Base-by-base conservation (phyloP, 148 eudicot genomes). In the Vaccinium myrtillus region DNA sequence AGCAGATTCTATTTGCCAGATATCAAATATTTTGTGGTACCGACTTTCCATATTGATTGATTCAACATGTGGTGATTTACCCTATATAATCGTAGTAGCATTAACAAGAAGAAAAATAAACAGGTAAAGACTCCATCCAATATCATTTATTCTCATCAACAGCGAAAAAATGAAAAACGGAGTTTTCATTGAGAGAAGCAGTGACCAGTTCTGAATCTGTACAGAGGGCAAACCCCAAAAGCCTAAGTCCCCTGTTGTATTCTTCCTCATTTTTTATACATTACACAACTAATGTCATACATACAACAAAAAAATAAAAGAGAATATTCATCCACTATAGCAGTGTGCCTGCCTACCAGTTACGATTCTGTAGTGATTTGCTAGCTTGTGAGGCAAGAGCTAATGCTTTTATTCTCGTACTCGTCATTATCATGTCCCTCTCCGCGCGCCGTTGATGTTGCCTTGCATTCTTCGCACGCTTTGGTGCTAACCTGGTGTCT, bases 401-500 rank as follows among this genome's bases (percentile, higher is more conserved):
- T 51, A 93, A 18, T 46, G 98, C 90, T 89, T 94, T 94, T 21
- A 92, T 98, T 15, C 91, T 93, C 0, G 92, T 54, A 81, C 89
- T 92, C 32, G 69, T 85, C 87, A 82, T 92, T 77, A 93, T 87
- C 98, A 95, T 89, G 79, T 94, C 96, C 86, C 87, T 91, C 87
- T 93, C 92, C 27, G 94, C 95, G 73, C 98, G 98, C 43, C 99
- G 87, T 81, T 94, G 95, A 49, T 89, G 94, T 87, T 95, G 99
- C 80, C 99, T 89, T 70, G 94, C 98, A 23, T 97, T 97, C 85
- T 97, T 97, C 53, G 99, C 99, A 27, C 99, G 91, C 86, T 97
- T 97, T 9, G 99, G 98, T 1, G 99, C 99, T 36, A 95, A 67
- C 82, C 94, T 91, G 76, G 85, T 91, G 88, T 97, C 99, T 89